Conservation (phyloP, 352 stramenopile species). For the Ophiocytium majus region DNA sequence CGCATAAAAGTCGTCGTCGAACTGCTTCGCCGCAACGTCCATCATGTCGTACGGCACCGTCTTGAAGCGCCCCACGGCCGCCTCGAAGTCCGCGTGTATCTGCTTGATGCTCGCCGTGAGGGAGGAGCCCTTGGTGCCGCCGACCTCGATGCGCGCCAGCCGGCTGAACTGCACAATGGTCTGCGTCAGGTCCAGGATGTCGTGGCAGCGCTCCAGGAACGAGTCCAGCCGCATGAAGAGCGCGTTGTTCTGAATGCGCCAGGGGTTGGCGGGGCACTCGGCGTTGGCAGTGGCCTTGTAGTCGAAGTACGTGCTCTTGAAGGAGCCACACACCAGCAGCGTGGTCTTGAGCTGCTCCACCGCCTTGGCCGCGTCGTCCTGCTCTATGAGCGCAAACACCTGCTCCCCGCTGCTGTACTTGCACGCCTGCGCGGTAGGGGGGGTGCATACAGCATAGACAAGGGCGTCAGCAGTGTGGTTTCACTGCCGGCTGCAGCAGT, state of each 20-base stretch:
- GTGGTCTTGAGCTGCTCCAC: slow-evolving; percentile 90
- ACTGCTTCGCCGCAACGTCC: slow-evolving; percentile 91
- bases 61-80: slow-evolving; percentile 89
- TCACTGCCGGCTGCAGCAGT: too few relatives aligned
- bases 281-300: slow-evolving; percentile 94
- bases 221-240: slow-evolving; percentile 93
- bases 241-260: slow-evolving; percentile 95
- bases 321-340: slow-evolving; percentile 80
- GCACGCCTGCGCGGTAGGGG: slow-evolving; percentile 58
- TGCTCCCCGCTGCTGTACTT: slow-evolving; percentile 88
- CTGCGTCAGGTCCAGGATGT: slow-evolving; percentile 94
- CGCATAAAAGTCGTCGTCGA: slow-evolving; percentile 96
- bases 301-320: slow-evolving; percentile 97
- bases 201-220: slow-evolving; percentile 94
- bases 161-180: slow-evolving; percentile 98
- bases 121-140: slow-evolving; percentile 92
- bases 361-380: slow-evolving; percentile 86
- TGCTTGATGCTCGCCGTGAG: slow-evolving; percentile 76
- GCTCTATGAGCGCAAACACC: slow-evolving; percentile 93
- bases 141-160: slow-evolving; percentile 90
- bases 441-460: too few relatives aligned
- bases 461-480: too few relatives aligned
- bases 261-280: slow-evolving; percentile 94
- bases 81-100: slow-evolving; percentile 91
- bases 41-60: slow-evolving; percentile 94